phyloP scores from a whole-genome alignment of 2,329 filamentous ascomycete species.

The Madurella mycetomatis region DNA sequence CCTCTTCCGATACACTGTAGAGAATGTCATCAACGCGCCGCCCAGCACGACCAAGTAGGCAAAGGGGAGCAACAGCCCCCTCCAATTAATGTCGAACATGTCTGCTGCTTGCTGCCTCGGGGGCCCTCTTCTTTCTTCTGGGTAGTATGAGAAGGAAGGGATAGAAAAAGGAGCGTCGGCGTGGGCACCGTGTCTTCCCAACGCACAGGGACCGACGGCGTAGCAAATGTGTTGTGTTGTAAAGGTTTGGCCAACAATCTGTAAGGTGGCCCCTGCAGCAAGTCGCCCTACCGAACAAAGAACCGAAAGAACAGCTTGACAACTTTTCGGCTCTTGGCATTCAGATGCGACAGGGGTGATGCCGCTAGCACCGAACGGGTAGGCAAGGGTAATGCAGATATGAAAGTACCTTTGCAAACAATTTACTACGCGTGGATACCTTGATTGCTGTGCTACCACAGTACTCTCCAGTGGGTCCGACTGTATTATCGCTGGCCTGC shows the following conservation, averaged over 20 bases:
- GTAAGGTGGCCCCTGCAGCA: slow-evolving; percentile 11
- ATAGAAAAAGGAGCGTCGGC: neutral
- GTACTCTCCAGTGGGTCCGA: no score
- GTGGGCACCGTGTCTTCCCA: slow-evolving; percentile 5
- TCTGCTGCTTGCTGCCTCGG: neutral
- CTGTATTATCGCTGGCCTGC: no score
- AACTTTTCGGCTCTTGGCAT: slow-evolving; percentile 21
- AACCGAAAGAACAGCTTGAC: slow-evolving; percentile 29
- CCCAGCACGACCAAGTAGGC: slow-evolving; percentile 85
- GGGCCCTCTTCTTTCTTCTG: neutral
- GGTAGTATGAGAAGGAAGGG: neutral
- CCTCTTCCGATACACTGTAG: slow-evolving; percentile 85
- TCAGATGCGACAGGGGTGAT: slow-evolving; percentile 1
- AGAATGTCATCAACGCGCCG: slow-evolving; percentile 88
- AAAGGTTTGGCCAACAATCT: neutral
- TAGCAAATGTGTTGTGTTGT: no score
- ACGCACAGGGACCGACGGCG: neutral
- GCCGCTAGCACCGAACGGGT: neutral
- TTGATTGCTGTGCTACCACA: neutral
- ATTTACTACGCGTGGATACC: neutral
- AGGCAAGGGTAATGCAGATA: neutral
- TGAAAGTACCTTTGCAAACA: neutral
- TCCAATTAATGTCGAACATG: slow-evolving; percentile 66
- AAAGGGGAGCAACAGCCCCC: slow-evolving; percentile 79
- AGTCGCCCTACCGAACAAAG: neutral